phyloP scores from a whole-genome alignment of 2,329 filamentous ascomycete species.

The Pleoardoris graminearum region DNA sequence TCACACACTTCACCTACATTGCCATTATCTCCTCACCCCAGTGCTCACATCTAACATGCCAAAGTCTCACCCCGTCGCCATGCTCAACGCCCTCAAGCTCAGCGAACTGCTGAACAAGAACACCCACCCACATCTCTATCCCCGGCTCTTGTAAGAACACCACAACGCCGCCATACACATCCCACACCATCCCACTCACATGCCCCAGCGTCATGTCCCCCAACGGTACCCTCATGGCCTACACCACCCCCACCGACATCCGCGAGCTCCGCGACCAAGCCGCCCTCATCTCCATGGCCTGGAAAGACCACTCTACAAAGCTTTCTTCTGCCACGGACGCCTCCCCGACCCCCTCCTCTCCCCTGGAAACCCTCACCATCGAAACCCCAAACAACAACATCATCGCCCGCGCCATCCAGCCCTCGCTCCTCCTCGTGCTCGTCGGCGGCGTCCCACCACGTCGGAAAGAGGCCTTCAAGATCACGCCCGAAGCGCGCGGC shows the following conservation, averaged over 20 bases:
- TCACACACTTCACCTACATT: no score
- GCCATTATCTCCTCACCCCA: no score
- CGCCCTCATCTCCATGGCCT: constrained; percentile 53
- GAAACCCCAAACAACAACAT: constrained; percentile 52
- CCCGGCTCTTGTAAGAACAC: constrained; percentile 44
- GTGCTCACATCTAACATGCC: background rate
- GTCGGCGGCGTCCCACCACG: constrained; percentile 53
- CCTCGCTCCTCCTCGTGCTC: constrained; percentile 52
- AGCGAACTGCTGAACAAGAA: constrained; percentile 50
- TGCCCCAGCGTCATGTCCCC: constrained; percentile 52
- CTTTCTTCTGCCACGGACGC: background rate
- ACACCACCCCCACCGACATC: constrained; percentile 54
- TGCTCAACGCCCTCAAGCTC: constrained; percentile 50
- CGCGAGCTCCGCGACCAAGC: constrained; percentile 55
- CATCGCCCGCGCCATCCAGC: constrained; percentile 52
- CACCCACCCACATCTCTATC: constrained; percentile 48
- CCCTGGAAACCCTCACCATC: constrained; percentile 51
- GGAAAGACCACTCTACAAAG: constrained; percentile 49
- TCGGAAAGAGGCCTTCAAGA: constrained; percentile 44
- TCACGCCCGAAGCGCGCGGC: constrained; percentile 49
- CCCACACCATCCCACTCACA: constrained; percentile 7
- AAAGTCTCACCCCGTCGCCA: constrained; percentile 19
- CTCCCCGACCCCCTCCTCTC: background rate
- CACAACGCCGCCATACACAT: background rate
- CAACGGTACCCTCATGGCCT: constrained; percentile 55